phyloP scores from a whole-genome alignment of 345 rosid species.

The Leavenworthia alabamica region DNA sequence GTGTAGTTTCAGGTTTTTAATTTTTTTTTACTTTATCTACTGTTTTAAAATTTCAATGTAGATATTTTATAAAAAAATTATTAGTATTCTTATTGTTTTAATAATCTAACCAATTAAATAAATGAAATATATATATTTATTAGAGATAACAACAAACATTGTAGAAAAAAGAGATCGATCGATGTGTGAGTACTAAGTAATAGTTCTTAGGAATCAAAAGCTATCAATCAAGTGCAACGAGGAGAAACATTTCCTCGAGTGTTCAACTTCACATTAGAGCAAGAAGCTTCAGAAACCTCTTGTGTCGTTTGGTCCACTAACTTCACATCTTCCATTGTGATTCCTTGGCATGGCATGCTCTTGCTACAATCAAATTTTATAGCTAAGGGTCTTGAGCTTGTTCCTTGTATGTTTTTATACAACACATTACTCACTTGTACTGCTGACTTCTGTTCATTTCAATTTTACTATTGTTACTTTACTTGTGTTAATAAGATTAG shows the following conservation, averaged over 20 bases:
- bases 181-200: not conserved
- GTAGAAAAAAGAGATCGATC: too few species aligned
- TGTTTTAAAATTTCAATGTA: too few species aligned
- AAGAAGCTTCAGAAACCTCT: conserved; percentile 47
- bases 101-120: too few species aligned
- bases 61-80: too few species aligned
- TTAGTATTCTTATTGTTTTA: too few species aligned
- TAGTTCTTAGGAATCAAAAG: not conserved
- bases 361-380: conserved; percentile 59
- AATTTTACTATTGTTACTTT: not conserved
- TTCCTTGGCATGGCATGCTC: conserved; percentile 48
- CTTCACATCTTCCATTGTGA: conserved; percentile 44
- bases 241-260: conserved; percentile 43
- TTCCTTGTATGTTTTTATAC: conserved; percentile 67
- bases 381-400: conserved; percentile 60
- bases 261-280: conserved; percentile 41
- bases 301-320: conserved; percentile 19
- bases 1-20: too few species aligned
- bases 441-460: conserved; percentile 48
- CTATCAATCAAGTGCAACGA: conserved; percentile 38
- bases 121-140: too few species aligned
- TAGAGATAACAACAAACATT: too few species aligned
- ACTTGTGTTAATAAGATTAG: not conserved
- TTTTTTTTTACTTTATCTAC: too few species aligned
- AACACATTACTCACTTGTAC: conserved; percentile 65